Conservation (phyloP, 495 filamentous ascomycete genomes). For the Trichoderma asperelloides region DNA sequence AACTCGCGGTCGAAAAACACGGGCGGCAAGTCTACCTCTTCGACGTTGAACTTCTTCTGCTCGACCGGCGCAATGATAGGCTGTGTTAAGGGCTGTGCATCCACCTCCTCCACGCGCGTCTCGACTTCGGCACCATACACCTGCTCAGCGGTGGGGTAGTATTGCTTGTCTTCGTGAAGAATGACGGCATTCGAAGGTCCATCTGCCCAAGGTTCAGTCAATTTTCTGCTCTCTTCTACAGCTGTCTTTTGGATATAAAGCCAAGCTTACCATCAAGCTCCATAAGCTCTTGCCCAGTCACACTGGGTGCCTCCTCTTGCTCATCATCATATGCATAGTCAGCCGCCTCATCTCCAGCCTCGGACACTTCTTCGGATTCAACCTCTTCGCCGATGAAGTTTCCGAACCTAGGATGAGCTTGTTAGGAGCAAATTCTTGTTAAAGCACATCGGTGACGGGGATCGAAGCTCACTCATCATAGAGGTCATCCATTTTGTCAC, state of each 20-base stretch:
- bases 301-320: constrained; percentile 52
- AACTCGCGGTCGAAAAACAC: constrained; percentile 78
- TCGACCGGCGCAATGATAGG: constrained; percentile 90
- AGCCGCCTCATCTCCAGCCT: constrained; percentile 61
- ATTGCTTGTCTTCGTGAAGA: constrained; percentile 98
- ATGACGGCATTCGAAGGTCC: constrained; percentile 96
- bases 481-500: constrained; percentile 63
- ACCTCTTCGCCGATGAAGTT: constrained; percentile 88
- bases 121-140: constrained; percentile 92
- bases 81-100: constrained; percentile 83
- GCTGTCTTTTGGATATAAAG: neutral
- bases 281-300: constrained; percentile 78
- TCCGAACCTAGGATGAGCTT: constrained; percentile 63
- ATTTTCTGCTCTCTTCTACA: constrained; percentile 6
- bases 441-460: neutral
- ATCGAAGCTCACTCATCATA: constrained; percentile 62
- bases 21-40: constrained; percentile 83
- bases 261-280: constrained; percentile 66
- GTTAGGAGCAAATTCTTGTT: constrained; percentile 10
- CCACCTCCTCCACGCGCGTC: constrained; percentile 92
- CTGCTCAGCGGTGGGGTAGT: constrained; percentile 93
- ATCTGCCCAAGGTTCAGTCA: constrained; percentile 39
- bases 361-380: constrained; percentile 77
- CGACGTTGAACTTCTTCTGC: constrained; percentile 89
- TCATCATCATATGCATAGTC: constrained; percentile 77